Base-by-base conservation (phyloP, 192 early-diverging fungal genomes). In the Oehlia diaphana region DNA sequence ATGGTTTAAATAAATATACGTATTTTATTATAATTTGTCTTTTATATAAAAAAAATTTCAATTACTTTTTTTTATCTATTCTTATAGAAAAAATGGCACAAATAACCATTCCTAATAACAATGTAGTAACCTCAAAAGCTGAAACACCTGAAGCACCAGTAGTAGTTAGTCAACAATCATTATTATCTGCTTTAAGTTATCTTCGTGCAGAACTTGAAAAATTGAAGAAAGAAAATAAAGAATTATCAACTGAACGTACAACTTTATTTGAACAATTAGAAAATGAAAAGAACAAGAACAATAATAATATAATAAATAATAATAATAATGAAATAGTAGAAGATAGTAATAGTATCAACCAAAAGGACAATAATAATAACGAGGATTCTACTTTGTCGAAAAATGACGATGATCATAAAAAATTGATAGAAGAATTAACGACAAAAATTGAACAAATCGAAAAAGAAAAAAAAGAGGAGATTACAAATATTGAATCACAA, bases 161-260 rank as follows among this genome's bases (percentile, higher is more conserved):
- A 10, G 39, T 77, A 21, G 63, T 77, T 14, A 62, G n/a, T 26
- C 75, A 77, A 77, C 63, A 77, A 37, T 47, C 75, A 47, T 39
- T 77, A 33, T 39, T 77, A 35, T 63, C 64, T 42, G 75, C 75
- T 42, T 26, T 77, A 23, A 64, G 9, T 7, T 67, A 65, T 50
- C 58, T 77, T 62, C 75, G 75, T 53, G 9, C 75, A 2, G 75
- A 77, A 65, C 63, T 77, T 26, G 75, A 47, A 26, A 77, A 77
- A 67, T 62, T 77, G 39, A 62, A 77, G 50, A 77, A 47, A n/a
- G 75, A 77, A 77, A 77, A 77, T 21, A 77, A 77, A 16, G 63
- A 77, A 4, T 65, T 77, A 26, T 13, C 37, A 9, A 77, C 26
- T 9, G 75, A 77, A 28, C 61, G 64, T 65, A 62, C 9, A 31